Evolutionary conservation across 164 flowering plant species (phyloP).

Genomic region (Macadamia integrifolia): DNA sequence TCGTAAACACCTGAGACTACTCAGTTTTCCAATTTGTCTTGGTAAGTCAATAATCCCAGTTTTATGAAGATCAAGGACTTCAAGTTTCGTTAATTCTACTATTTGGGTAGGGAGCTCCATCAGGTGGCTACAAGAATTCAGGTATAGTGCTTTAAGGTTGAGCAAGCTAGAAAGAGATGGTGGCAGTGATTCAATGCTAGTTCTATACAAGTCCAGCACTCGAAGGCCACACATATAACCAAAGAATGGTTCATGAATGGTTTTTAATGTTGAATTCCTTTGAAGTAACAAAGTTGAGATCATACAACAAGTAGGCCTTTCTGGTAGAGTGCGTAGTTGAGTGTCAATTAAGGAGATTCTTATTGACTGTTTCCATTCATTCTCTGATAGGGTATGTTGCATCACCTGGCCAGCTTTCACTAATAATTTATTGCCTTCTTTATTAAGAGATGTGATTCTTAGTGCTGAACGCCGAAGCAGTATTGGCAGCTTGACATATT

Average conservation of each 20-base stretch:
- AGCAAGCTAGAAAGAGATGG: constrained; percentile 11
- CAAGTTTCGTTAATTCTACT: background rate
- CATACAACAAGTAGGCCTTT: constrained; percentile 8
- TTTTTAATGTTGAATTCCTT: constrained; percentile 2
- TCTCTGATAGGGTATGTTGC: background rate
- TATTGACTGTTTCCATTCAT: constrained; percentile 10
- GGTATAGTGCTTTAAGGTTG: constrained; percentile 20
- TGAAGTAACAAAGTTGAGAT: constrained; percentile 22
- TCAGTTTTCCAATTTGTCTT: too few relatives aligned
- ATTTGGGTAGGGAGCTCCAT: constrained; percentile 1
- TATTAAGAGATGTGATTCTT: constrained; percentile 1
- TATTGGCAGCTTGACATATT: constrained; percentile 18
- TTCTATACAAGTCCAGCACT: constrained; percentile 16
- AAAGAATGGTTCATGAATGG: constrained; percentile 18
- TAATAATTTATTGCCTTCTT: background rate
- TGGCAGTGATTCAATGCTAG: constrained; percentile 20
- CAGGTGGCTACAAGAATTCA: constrained; percentile 7
- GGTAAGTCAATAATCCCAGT: background rate
- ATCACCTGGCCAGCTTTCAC: constrained; percentile 9
- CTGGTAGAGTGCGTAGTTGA: constrained; percentile 12
- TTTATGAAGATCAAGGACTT: background rate
- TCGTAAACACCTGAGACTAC: background rate
- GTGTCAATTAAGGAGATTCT: constrained; percentile 20
- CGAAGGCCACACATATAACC: constrained; percentile 15
- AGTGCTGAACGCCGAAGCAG: constrained; percentile 18